Base-by-base conservation (phyloP, 148 eudicot genomes). In the Amaranthus hypochondriacus region DNA sequence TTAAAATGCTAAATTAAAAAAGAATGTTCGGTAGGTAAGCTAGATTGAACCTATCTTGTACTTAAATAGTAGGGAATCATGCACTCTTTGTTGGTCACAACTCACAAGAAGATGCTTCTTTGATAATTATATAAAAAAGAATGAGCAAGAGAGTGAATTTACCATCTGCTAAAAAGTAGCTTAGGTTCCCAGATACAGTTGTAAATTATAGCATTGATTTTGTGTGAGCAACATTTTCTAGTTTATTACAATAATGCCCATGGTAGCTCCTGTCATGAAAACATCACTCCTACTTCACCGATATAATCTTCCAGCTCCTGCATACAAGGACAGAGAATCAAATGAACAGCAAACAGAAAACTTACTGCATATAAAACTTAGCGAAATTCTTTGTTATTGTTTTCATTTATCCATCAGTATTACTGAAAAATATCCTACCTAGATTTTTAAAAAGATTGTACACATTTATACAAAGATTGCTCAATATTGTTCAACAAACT, bases 11-110 rank as follows among this genome's bases (percentile, higher is more conserved):
- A 51, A 50, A 64, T 69, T 68, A 53, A 80, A 69, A 13, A 18
- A 15, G 49, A 43, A 4, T 56, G 7, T 46, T 68, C 49, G 66
- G 39, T 28, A 28, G 1, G 39, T 28, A 28, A 28, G 39, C 1
- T 28, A 28, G 39, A 28, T 28, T 28, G 39, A 28, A 28, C 39
- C 39, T 28, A 69, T 68, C 58, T 18, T 52, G 78, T 60, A 42
- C 71, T 74, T 76, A 76, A 79, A 86, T 79, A 82, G 55, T 67
- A 70, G 62, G 63, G n/a, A 56, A 71, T 84, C 93, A 89, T 76
- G 83, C 82, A 72, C 60, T 82, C 79, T 59, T 69, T 83, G 79
- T 87, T 85, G 78, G 76, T 42, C 63, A 61, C 73, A 76, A 58
- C 74, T 42, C 63, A 61, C 73, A 76, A 58, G 77, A 78, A 76